Percentiles rank a stretch among this genome's conserved stretches.
phyloP scores from a whole-genome alignment of 441 rosid species.

The Gossypium gossypioides region DNA sequence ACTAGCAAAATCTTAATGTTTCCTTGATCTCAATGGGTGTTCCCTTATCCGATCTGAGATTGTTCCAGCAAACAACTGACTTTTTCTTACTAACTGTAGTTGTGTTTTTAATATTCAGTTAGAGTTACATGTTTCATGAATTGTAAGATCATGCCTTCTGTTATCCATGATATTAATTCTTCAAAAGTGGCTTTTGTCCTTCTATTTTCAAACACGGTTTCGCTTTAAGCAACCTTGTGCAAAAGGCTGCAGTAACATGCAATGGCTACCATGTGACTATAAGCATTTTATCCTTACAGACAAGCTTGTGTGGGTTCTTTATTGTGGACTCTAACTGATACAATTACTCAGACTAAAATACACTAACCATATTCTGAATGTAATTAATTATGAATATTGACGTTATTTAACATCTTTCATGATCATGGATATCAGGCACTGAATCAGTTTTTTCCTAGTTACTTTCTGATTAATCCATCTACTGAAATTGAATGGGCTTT shows the following conservation, averaged over 20 bases:
- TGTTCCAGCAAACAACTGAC: background rate
- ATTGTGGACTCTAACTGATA: background rate
- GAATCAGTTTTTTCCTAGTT: background rate
- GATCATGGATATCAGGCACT: background rate
- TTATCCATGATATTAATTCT: conserved; percentile 1
- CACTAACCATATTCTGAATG: background rate
- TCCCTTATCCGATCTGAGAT: background rate
- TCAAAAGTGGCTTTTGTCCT: background rate
- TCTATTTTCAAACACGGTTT: background rate
- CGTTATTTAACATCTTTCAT: background rate
- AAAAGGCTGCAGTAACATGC: background rate
- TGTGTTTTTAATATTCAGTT: background rate
- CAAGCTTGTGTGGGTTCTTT: background rate
- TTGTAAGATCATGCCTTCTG: background rate
- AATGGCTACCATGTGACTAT: background rate
- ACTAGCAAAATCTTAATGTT: background rate
- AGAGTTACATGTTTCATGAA: background rate
- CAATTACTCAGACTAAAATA: background rate
- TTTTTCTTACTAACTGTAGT: background rate
- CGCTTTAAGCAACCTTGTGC: background rate
- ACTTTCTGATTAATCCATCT: background rate
- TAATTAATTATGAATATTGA: background rate
- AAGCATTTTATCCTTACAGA: background rate
- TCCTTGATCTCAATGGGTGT: background rate
- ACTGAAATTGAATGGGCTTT: background rate